Evolutionary conservation across 768 basidiomycete species (phyloP).

Genomic region (Lyophyllum shimeji): DNA sequence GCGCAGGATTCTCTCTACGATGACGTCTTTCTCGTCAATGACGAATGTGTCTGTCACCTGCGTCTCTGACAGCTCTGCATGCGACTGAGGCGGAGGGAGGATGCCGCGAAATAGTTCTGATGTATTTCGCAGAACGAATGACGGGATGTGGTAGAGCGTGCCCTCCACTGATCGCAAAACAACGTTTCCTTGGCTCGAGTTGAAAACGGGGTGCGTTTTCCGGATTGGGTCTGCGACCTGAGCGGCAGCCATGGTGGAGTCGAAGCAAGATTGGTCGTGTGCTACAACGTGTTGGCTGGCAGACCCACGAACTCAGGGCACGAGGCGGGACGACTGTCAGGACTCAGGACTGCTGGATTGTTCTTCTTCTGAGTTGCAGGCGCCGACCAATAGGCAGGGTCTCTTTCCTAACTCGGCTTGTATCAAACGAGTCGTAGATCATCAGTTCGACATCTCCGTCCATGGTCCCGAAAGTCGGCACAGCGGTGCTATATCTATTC

Average conservation of each 20-base stretch:
- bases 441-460: no score
- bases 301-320: not conserved
- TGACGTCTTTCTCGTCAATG: constrained; percentile 33
- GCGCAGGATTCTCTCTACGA: constrained; percentile 37
- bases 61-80: not conserved
- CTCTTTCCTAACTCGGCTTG: no score
- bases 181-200: constrained; percentile 40
- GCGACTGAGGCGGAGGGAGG: constrained; percentile 8
- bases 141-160: constrained; percentile 43
- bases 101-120: constrained; percentile 46
- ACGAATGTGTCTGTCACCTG: constrained; percentile 15
- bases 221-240: constrained; percentile 12
- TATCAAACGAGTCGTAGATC: no score
- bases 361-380: no score
- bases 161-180: constrained; percentile 42
- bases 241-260: constrained; percentile 19
- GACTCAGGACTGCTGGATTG: no score
- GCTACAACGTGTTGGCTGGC: constrained; percentile 3
- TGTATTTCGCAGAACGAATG: constrained; percentile 35
- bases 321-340: not conserved
- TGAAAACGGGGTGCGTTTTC: constrained; percentile 32
- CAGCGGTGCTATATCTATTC: no score
- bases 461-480: no score
- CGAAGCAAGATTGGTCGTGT: not conserved
- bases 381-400: no score